phyloP scores from a whole-genome alignment of 371 early-diverging fungal genomes.

The Mortierella sp. region DNA sequence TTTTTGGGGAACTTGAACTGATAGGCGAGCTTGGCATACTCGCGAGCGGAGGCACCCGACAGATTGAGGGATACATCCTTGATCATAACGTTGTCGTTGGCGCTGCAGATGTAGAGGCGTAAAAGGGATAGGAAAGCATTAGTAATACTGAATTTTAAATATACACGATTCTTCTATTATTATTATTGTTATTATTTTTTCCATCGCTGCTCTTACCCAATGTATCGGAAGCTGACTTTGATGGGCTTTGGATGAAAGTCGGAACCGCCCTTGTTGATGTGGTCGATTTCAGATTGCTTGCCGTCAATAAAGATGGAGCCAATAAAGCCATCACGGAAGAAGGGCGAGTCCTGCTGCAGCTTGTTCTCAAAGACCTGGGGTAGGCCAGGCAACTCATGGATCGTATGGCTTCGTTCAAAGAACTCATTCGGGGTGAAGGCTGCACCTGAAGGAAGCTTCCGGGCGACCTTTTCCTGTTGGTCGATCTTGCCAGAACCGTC shows the following conservation, averaged over 20 bases:
- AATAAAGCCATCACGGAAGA: slow-evolving; percentile 41
- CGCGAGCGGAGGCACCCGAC: slow-evolving; percentile 39
- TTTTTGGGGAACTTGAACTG: slow-evolving; percentile 43
- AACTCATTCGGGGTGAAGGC: slow-evolving; percentile 64
- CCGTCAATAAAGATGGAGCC: slow-evolving; percentile 38
- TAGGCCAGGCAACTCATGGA: slow-evolving; percentile 57
- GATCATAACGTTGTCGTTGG: slow-evolving; percentile 35
- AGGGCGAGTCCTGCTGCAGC: slow-evolving; percentile 33
- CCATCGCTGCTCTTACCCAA: slow-evolving; percentile 51
- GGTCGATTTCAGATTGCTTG: slow-evolving; percentile 11
- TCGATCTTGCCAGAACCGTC: slow-evolving; percentile 18
- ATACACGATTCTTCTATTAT: not conserved
- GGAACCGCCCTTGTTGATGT: slow-evolving; percentile 23
- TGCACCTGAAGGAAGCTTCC: slow-evolving; percentile 54
- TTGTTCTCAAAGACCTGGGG: slow-evolving; percentile 61
- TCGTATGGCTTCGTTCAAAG: slow-evolving; percentile 58
- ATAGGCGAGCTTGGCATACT: slow-evolving; percentile 39
- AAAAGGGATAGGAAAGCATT: not conserved
- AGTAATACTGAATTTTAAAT: not conserved
- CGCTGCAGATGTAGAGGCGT: slow-evolving; percentile 6
- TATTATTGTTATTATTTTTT: not conserved
- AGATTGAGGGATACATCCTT: slow-evolving; percentile 19
- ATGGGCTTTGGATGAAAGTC: slow-evolving; percentile 16
- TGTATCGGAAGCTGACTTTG: slow-evolving; percentile 33
- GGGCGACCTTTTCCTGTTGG: slow-evolving; percentile 20